Percentiles rank a stretch among this genome's conserved stretches.
phyloP scores from a whole-genome alignment of 768 basidiomycete genomes.

The Stropharia rugosoannulata region DNA sequence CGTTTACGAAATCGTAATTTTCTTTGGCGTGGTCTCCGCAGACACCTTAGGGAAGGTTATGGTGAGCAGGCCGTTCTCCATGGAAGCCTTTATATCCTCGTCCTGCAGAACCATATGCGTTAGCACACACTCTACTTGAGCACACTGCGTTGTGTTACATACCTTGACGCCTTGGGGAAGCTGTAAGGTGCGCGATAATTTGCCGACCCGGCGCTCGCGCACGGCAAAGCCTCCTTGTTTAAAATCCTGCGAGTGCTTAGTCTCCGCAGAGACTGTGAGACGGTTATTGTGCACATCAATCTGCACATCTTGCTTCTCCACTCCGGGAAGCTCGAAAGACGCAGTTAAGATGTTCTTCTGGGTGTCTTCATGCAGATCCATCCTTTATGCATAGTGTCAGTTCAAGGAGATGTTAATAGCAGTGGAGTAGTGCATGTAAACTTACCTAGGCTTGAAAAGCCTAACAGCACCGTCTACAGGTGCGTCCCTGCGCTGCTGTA shows the following conservation, averaged over 20 bases:
- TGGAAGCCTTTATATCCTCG: constrained; percentile 28
- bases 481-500: constrained; percentile 1
- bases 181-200: constrained; percentile 42
- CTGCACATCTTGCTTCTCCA: constrained; percentile 49
- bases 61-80: constrained; percentile 49
- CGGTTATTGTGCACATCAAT: constrained; percentile 53
- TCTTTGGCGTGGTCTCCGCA: constrained; percentile 26
- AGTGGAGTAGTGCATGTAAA: not conserved
- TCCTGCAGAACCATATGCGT: constrained; percentile 19
- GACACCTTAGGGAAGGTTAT: constrained; percentile 49
- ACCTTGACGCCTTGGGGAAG: constrained; percentile 56
- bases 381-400: constrained; percentile 27
- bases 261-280: constrained; percentile 52
- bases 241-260: constrained; percentile 27
- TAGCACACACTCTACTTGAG: not conserved
- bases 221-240: constrained; percentile 40
- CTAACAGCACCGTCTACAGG: constrained; percentile 12
- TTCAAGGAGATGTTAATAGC: not conserved
- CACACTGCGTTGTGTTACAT: constrained; percentile 13
- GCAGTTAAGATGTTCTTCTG: constrained; percentile 50
- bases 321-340: constrained; percentile 56
- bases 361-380: constrained; percentile 54
- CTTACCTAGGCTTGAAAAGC: constrained; percentile 29
- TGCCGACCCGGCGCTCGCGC: constrained; percentile 50
- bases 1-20: constrained; percentile 19